Conservation (phyloP, 495 filamentous ascomycete species). For the Neurospora sp. region DNA sequence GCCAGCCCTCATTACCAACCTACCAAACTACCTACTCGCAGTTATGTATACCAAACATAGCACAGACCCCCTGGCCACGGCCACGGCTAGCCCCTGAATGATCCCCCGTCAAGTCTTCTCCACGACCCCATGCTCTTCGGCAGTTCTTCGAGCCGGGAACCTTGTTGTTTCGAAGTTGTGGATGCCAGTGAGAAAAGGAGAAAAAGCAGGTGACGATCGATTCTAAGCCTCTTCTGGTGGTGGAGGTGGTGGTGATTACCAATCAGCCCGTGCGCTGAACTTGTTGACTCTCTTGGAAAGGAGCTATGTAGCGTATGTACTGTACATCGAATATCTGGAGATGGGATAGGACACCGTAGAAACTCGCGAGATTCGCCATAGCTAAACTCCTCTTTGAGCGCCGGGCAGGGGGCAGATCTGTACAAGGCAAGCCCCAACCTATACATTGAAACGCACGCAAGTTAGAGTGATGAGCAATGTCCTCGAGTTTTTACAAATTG, state of each 20-base stretch:
- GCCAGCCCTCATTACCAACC: neutral
- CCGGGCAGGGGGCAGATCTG: no score
- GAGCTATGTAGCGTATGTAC: neutral
- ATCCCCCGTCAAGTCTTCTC: neutral
- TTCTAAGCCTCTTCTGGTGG: neutral
- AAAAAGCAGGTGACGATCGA: neutral
- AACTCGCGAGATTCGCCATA: no score
- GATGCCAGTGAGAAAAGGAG: neutral
- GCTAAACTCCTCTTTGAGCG: no score
- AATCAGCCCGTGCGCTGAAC: neutral
- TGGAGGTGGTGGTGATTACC: neutral
- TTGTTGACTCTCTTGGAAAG: neutral
- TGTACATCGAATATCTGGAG: neutral
- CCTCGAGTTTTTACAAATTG: no score
- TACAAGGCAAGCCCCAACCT: no score
- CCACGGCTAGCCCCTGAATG: neutral
- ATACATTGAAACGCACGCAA: no score
- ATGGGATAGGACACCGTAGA: neutral
- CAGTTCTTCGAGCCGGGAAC: neutral
- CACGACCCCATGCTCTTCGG: neutral
- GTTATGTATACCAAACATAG: neutral
- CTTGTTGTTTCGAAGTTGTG: neutral
- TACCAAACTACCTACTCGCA: neutral
- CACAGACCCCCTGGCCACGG: neutral
- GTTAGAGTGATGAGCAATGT: no score